Evolutionary conservation across 2,329 filamentous ascomycete species (phyloP).

Genomic region (Pseudocercospora fuligena): DNA sequence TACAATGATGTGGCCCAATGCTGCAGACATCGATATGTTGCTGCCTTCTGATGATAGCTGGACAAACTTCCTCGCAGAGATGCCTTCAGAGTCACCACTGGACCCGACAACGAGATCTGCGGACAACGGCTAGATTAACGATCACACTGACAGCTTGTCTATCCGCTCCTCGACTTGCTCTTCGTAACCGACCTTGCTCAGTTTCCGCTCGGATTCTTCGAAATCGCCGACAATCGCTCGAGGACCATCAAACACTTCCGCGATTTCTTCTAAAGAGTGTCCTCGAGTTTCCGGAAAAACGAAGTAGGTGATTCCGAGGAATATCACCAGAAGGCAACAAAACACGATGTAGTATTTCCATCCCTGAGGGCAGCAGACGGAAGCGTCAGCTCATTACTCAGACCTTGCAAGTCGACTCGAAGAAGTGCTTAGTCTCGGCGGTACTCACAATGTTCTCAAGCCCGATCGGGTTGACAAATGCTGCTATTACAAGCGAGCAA

Average conservation of each 20-base stretch:
- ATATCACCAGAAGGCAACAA: slow-evolving; percentile 42
- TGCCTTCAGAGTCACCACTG: slow-evolving; percentile 19
- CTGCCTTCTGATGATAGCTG: slow-evolving; percentile 31
- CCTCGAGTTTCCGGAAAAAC: slow-evolving; percentile 39
- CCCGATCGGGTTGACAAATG: slow-evolving; percentile 47
- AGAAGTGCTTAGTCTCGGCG: not conserved
- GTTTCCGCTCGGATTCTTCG: slow-evolving; percentile 18
- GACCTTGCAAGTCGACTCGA: not conserved
- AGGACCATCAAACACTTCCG: slow-evolving; percentile 47
- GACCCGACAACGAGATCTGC: not conserved
- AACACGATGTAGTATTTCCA: slow-evolving; percentile 41
- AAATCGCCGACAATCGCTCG: slow-evolving; percentile 15
- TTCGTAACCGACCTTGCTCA: slow-evolving; percentile 23
- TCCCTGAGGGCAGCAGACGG: slow-evolving; percentile 12
- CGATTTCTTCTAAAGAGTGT: slow-evolving; percentile 50
- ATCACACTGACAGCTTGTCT: slow-evolving; percentile 13
- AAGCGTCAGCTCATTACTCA: not conserved
- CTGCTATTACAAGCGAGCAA: slow-evolving; percentile 34
- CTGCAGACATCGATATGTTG: slow-evolving; percentile 30
- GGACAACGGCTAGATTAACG: slow-evolving; percentile 8
- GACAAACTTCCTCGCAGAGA: slow-evolving; percentile 27
- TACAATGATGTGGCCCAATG: slow-evolving; percentile 55
- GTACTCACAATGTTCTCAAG: slow-evolving; percentile 31
- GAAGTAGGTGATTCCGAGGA: slow-evolving; percentile 35
- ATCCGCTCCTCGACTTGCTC: slow-evolving; percentile 31